A percentile compares a stretch with the other conserved stretches of the same genome.
phyloP scores from a whole-genome alignment of 345 rosid genomes.

The Aquilaria malaccensis region DNA sequence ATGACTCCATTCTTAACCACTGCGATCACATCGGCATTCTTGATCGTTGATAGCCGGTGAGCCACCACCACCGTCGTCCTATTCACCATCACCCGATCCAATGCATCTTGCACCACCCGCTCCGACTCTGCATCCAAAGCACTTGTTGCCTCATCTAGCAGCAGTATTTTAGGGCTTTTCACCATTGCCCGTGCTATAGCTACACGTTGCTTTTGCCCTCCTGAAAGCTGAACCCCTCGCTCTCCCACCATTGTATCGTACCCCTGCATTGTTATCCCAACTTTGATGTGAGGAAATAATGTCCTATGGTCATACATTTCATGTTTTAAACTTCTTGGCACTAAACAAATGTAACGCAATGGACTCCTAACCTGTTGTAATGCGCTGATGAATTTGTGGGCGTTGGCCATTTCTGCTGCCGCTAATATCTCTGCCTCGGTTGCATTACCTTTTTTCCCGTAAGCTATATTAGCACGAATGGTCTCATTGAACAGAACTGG shows the following conservation, averaged over 20 bases:
- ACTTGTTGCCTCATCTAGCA: constrained; percentile 56
- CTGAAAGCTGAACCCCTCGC: constrained; percentile 45
- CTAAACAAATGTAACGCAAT: too few relatives aligned
- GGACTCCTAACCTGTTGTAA: constrained; percentile 49
- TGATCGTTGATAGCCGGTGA: constrained; percentile 47
- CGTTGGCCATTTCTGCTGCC: constrained; percentile 69
- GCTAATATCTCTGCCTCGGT: constrained; percentile 59
- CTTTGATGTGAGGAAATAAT: too few relatives aligned
- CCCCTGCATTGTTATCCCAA: constrained; percentile 29
- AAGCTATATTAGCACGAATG: constrained; percentile 70
- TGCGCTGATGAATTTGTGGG: constrained; percentile 75
- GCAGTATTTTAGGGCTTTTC: constrained; percentile 40
- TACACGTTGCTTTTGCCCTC: constrained; percentile 54
- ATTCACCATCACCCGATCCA: constrained; percentile 39
- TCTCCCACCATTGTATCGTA: constrained; percentile 54
- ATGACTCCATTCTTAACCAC: constrained; percentile 49
- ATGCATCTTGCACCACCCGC: constrained; percentile 44
- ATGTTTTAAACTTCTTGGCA: too few relatives aligned
- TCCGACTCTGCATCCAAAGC: constrained; percentile 59
- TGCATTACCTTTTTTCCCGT: constrained; percentile 69
- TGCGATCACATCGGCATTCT: constrained; percentile 52
- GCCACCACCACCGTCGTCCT: constrained; percentile 48
- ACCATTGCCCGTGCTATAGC: constrained; percentile 57
- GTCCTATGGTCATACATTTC: neutral
- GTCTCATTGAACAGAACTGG: constrained; percentile 68